These are phyloP conservation scores for Dittrichia graveolens DNA, from an alignment of 129 eudicot species.

Conservation along the genomic window DNA sequence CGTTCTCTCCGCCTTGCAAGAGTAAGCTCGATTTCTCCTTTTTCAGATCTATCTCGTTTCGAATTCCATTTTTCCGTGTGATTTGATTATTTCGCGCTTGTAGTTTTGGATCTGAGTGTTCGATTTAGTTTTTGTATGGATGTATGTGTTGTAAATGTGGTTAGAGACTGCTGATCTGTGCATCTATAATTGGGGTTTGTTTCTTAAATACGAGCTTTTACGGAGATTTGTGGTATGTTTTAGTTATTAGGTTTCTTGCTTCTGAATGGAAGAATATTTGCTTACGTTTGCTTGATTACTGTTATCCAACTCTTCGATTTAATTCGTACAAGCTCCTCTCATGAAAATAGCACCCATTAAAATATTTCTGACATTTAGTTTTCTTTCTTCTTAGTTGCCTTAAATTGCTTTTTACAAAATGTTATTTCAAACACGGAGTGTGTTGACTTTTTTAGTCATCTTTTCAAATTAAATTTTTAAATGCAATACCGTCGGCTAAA, in stretches of 20 bases:
- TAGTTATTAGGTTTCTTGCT: slow-evolving; percentile 1
- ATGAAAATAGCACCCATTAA: background rate
- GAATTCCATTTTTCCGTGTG: background rate
- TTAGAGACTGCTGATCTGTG: slow-evolving; percentile 18
- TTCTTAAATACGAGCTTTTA: background rate
- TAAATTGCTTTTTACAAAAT: background rate
- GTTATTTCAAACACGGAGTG: background rate
- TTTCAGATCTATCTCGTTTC: slow-evolving; percentile 52
- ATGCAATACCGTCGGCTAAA: background rate
- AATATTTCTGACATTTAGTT: background rate
- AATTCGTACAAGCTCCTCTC: background rate
- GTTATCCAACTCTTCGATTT: background rate
- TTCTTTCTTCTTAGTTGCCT: background rate
- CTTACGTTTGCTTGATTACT: slow-evolving; percentile 13
- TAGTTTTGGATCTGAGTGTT: slow-evolving; percentile 28
- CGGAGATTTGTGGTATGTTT: slow-evolving; percentile 13
- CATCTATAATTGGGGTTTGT: slow-evolving; percentile 2
- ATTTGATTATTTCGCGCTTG: background rate
- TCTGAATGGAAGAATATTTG: background rate
- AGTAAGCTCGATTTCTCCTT: slow-evolving; percentile 43
- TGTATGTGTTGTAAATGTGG: background rate
- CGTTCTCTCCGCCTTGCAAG: slow-evolving; percentile 76
- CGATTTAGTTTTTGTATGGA: background rate
- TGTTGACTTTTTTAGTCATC: background rate
- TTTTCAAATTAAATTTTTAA: background rate